These are phyloP conservation scores for Colletotrichum phormii DNA, from an alignment of 2,329 filamentous ascomycete genomes.

Conservation along the genomic window DNA sequence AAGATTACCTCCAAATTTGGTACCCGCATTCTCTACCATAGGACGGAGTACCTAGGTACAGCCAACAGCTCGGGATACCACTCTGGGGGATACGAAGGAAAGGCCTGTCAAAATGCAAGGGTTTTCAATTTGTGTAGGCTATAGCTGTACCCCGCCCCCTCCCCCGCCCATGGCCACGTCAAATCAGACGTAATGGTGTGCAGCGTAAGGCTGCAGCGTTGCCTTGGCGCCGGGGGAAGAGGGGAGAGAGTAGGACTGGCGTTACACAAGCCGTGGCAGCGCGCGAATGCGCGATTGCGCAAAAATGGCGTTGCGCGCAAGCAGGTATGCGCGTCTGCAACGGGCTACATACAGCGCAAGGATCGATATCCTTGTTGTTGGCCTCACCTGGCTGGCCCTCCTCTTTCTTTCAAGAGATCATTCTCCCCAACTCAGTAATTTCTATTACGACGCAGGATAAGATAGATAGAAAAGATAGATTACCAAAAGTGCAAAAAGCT, in stretches of 20 bases:
- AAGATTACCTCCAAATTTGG: not conserved
- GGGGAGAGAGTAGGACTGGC: no score
- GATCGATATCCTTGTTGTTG: not conserved
- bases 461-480: no score
- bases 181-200: conserved; percentile 12
- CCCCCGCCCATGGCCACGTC: not conserved
- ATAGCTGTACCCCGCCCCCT: no score
- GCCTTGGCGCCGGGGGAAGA: not conserved
- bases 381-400: no score
- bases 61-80: not conserved
- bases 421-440: no score
- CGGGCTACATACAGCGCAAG: not conserved
- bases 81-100: not conserved
- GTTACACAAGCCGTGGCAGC: not conserved
- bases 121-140: not conserved
- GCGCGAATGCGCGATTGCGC: conserved; percentile 1
- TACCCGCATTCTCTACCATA: not conserved
- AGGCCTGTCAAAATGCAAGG: not conserved
- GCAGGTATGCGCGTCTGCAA: not conserved
- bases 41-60: not conserved
- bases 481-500: no score
- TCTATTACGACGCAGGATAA: no score
- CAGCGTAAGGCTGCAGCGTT: conserved; percentile 26
- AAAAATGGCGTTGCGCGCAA: not conserved
- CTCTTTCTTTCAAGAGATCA: no score